Percentiles rank a stretch among this genome's conserved stretches.
Conservation (phyloP, 805 yeast species). For the Komagataella pastoris region DNA sequence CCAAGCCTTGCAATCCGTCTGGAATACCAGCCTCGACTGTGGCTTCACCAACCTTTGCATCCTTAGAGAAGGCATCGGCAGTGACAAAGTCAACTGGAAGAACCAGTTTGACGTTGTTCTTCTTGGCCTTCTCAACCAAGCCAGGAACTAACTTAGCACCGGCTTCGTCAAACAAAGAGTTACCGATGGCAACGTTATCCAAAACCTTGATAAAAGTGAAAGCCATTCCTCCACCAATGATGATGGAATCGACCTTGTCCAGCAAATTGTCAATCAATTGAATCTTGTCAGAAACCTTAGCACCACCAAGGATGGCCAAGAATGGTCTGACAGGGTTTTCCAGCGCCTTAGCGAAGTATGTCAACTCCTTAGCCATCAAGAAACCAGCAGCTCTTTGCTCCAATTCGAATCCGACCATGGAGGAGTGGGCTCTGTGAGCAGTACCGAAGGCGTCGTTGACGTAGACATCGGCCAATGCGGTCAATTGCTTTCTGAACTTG, state of each 20-base stretch:
- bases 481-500: conserved; percentile 80
- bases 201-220: conserved; percentile 96
- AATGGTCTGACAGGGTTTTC: conserved; percentile 98
- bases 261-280: conserved; percentile 94
- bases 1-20: conserved; percentile 91
- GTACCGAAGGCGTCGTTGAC: conserved; percentile 98
- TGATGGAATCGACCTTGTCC: conserved; percentile 88
- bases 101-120: conserved; percentile 84
- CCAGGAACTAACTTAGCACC: conserved; percentile 93
- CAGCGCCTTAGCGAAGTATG: conserved; percentile 94
- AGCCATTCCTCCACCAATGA: conserved; percentile 99
- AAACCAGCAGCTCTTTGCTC: conserved; percentile 98
- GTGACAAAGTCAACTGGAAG: conserved; percentile 94
- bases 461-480: conserved; percentile 92
- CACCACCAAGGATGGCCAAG: conserved; percentile 98
- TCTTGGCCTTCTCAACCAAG: conserved; percentile 92
- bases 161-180: conserved; percentile 83
- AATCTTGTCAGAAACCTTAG: conserved; percentile 97
- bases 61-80: conserved; percentile 88
- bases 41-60: conserved; percentile 77
- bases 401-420: conserved; percentile 95
- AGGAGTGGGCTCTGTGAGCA: conserved; percentile 99
- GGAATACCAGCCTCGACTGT: conserved; percentile 88
- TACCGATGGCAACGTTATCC: conserved; percentile 77
- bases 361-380: conserved; percentile 94